phyloP scores from a whole-genome alignment of 225 moss, liverwort and hornwort species.

The Polytrichum formosum region DNA sequence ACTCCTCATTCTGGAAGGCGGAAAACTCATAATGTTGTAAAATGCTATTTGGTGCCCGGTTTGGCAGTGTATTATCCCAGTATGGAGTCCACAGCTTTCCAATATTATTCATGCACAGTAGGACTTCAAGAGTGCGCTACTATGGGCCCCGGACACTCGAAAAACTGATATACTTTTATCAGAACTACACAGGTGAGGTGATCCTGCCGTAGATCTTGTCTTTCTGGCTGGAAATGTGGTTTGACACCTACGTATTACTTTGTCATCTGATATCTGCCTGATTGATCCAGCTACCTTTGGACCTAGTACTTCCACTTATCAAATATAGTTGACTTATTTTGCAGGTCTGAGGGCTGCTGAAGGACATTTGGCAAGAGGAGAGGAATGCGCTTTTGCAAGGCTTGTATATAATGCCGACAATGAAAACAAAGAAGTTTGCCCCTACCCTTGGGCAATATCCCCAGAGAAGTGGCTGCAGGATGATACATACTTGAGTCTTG shows the following conservation, averaged over 20 bases:
- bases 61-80: conserved; percentile 59
- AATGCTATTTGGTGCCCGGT: neutral
- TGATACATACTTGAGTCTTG: conserved; percentile 59
- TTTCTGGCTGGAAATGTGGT: too few relatives aligned
- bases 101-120: conserved; percentile 53
- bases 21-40: too few relatives aligned
- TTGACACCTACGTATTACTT: too few relatives aligned
- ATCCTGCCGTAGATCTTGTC: too few relatives aligned
- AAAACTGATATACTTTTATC: conserved; percentile 41
- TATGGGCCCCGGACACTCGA: conserved; percentile 50
- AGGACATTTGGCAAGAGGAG: conserved; percentile 28
- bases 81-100: conserved; percentile 71
- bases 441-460: conserved; percentile 64
- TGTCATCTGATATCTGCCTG: too few relatives aligned
- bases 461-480: conserved; percentile 71
- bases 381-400: conserved; percentile 56
- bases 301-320: too few relatives aligned
- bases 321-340: conserved; percentile 3
- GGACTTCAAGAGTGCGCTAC: conserved; percentile 56
- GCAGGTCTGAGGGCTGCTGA: conserved; percentile 40
- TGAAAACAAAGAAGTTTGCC: conserved; percentile 53
- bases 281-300: too few relatives aligned
- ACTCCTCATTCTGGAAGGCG: too few relatives aligned
- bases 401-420: conserved; percentile 53
- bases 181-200: conserved; percentile 53